A percentile compares a stretch with the other conserved stretches of the same genome.
These are phyloP conservation scores for Penicillium sp. DNA, from an alignment of 2,329 filamentous ascomycete genomes.

Conservation along the genomic window DNA sequence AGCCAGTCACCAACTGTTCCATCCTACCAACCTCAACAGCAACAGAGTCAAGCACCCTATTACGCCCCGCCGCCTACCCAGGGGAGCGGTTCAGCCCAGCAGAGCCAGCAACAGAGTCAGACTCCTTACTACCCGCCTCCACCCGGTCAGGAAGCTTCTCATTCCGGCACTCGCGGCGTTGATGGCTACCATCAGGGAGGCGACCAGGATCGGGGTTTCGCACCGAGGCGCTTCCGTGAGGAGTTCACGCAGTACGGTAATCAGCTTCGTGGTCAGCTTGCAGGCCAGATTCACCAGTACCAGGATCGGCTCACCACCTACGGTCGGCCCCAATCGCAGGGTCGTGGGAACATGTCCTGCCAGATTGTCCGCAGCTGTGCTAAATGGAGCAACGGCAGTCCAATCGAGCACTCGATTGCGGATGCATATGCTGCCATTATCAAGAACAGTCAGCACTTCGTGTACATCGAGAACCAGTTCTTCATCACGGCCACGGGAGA, in stretches of 20 bases:
- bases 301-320: conserved; percentile 39
- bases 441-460: conserved; percentile 81
- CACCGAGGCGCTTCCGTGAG: conserved; percentile 38
- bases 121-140: conserved; percentile 47
- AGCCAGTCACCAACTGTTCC: conserved; percentile 19
- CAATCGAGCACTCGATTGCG: conserved; percentile 78
- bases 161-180: conserved; percentile 36
- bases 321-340: conserved; percentile 26
- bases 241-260: conserved; percentile 43
- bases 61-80: conserved; percentile 10
- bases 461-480: conserved; percentile 99
- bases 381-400: conserved; percentile 96
- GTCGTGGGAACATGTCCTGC: conserved; percentile 39
- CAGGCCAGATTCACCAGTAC: conserved; percentile 48
- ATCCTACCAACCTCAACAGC: conserved; percentile 19
- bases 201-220: conserved; percentile 36
- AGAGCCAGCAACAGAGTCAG: conserved; percentile 24
- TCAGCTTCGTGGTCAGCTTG: conserved; percentile 42
- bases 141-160: conserved; percentile 33
- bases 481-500: conserved; percentile 95
- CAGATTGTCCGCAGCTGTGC: conserved; percentile 71
- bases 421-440: conserved; percentile 87
- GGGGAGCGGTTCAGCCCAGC: conserved; percentile 5
- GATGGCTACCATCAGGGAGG: conserved; percentile 40
- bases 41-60: conserved; percentile 11